Percentiles rank a stretch among this genome's conserved stretches.
phyloP scores from a whole-genome alignment of 2,329 filamentous ascomycete species.

The Aspergillus hiratsukae region DNA sequence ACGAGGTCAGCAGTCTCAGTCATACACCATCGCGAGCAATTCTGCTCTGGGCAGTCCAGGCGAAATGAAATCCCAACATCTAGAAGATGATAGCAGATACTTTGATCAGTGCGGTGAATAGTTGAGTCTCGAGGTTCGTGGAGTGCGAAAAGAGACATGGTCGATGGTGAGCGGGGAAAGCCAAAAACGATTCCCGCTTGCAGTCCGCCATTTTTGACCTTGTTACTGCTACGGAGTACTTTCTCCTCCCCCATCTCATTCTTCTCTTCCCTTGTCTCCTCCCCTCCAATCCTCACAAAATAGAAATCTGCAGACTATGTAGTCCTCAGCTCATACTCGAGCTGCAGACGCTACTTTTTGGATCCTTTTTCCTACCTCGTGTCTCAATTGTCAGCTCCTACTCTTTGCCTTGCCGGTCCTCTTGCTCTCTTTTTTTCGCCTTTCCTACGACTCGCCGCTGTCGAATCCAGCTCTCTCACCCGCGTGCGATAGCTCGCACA shows the following conservation, averaged over 20 bases:
- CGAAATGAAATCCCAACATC: background rate
- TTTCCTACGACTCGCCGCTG: conserved; percentile 15
- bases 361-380: conserved; percentile 5
- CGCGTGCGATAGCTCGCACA: conserved; percentile 22
- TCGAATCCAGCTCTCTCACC: conserved; percentile 17
- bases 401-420: conserved; percentile 12
- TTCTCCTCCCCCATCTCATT: conserved; percentile 29
- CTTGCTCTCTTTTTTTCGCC: conserved; percentile 13
- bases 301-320: conserved; percentile 38
- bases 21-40: background rate
- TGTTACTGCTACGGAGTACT: conserved; percentile 26
- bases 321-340: conserved; percentile 32
- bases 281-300: conserved; percentile 28
- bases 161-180: background rate
- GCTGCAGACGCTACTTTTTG: conserved; percentile 26
- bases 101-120: background rate
- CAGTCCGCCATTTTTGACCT: background rate
- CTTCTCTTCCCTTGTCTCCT: conserved; percentile 29
- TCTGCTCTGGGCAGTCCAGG: background rate
- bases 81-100: background rate
- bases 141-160: background rate
- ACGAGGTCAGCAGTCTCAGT: background rate
- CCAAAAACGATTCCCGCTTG: background rate
- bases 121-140: background rate
- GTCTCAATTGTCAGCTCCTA: background rate